Base-by-base conservation (phyloP, 768 basidiomycete species). In the Russula compacta region DNA sequence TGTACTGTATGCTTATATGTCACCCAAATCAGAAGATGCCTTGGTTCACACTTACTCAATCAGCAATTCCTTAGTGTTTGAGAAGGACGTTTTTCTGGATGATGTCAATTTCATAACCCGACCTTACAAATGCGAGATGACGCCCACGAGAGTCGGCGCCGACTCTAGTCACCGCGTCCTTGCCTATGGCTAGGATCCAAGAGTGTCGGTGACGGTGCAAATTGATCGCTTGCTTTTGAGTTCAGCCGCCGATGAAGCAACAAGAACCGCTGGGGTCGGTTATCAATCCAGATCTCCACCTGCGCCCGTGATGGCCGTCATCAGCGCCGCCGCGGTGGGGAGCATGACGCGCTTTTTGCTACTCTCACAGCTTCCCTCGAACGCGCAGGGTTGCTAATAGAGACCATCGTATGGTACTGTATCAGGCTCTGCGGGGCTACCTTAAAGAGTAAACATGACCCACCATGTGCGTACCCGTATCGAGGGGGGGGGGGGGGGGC, bases 241-340 rank as follows among this genome's bases (percentile, higher is more conserved):
- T 24, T 53, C 44, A 46, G 9, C 51, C 39, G 9, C 51, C 39
- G 21, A 21, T 47, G 54, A 21, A 42, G 54, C 11, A 24, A 32
- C 24, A 17, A 35, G 46, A 29, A 47, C 29, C 29, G 21, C 15
- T 7, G 29, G 15, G 14, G 67, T 15, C 83, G 84, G 70, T 81
- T 73, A 64, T 84, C 78, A 42, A 77, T 73, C 84, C 83, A 86
- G 24, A 49, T 77, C 81, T 58, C 77, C 79, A 19, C 77, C 74
- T 39, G 75, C 29, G 46, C 79, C 82, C 83, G 52, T n/a, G 29
- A 14, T 61, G 35, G 46, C 35, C 7, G 53, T 50, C 12, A 51
- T 58, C 53, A 44, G 47, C 24, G 24, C 52, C n/a, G 9, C 32
- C 4, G 11, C 15, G 35, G 51, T 10, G 19, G 24, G 9, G 48